Base-by-base conservation (phyloP, 129 eudicot genomes). In the Pittosporum tobira region DNA sequence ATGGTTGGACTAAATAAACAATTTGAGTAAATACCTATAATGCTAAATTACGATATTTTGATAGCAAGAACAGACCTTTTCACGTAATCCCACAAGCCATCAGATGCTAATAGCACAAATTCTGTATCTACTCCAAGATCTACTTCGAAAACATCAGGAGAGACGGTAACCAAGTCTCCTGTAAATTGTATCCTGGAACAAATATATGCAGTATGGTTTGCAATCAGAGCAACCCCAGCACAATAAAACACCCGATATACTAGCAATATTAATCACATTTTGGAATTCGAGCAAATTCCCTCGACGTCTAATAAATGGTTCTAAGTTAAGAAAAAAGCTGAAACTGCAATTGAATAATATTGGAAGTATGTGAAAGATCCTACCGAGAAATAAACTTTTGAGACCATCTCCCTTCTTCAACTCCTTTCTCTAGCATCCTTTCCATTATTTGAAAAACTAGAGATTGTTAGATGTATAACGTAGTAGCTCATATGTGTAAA, bases 41-140 rank as follows among this genome's bases (percentile, higher is more conserved):
- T 30, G 3, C 2, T 23, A 7, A n/a, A 13, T 4, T 21, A n/a
- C n/a, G n/a, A n/a, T n/a, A 26, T 18, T 53, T 30, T 18, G 22
- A 25, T 38, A 3, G 12, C 40, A n/a, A 31, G 44, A 1, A 30
- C 64, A 62, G 6, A 93, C 99, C 99, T 93, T 49, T 82, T 84
- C n/a, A 93, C 75, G 81, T 93, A 93, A 75, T 93, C 99, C 99
- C 99, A 93, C 65, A 93, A 83, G 48, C 99, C 99, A 81, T 93
- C 99, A 59, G 99, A 87, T 60, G 99, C 99, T 73, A 93, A 76
- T 19, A 93, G 29, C 30, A 93, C 69, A 64, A 87, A 93, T 64
- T 93, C 99, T 20, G 79, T 81, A 72, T 93, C 99, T 48, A 84
- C 26, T 47, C 88, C 94, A 15, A 93, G 75, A 58, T 76, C 53